Conservation (phyloP, 2,329 filamentous ascomycete species). For the Ophiocordyceps polyrhachis-furcata region DNA sequence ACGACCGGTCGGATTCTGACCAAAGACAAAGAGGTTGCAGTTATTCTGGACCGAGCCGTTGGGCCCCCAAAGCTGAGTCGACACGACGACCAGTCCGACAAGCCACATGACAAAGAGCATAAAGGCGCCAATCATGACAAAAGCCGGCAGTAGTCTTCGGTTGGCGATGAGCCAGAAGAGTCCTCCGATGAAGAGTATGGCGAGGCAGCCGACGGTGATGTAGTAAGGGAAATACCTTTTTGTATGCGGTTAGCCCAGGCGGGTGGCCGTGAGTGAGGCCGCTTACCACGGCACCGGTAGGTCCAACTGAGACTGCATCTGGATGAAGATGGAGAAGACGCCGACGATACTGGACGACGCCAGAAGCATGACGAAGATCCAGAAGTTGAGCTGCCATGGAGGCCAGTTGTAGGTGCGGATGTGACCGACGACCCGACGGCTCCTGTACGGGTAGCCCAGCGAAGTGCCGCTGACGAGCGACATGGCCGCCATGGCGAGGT, state of each 20-base stretch:
- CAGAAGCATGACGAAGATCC: constrained; percentile 47
- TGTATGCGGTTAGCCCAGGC: neutral
- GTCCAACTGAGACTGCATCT: constrained; percentile 34
- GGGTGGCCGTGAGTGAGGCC: too few relatives aligned
- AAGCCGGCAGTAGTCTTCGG: constrained; percentile 39
- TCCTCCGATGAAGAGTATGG: constrained; percentile 45
- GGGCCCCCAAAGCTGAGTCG: constrained; percentile 45
- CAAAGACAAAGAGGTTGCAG: constrained; percentile 40
- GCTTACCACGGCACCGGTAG: constrained; percentile 39
- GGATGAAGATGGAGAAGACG: constrained; percentile 40
- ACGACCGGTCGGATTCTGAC: constrained; percentile 28
- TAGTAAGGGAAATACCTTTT: constrained; percentile 49
- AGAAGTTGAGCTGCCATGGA: constrained; percentile 45
- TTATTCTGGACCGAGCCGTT: constrained; percentile 36
- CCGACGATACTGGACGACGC: constrained; percentile 40
- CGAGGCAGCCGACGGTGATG: constrained; percentile 38
- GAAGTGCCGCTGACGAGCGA: constrained; percentile 17
- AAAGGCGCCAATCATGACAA: constrained; percentile 45
- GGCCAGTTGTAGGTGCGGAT: constrained; percentile 50
- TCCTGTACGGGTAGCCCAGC: constrained; percentile 16
- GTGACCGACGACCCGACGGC: constrained; percentile 22
- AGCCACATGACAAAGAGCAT: constrained; percentile 51
- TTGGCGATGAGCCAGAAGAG: constrained; percentile 45
- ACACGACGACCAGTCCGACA: constrained; percentile 42
- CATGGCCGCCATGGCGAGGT: neutral